These are phyloP conservation scores for Leccinum subtestaceum DNA, from an alignment of 768 basidiomycete genomes.

Conservation along the genomic window DNA sequence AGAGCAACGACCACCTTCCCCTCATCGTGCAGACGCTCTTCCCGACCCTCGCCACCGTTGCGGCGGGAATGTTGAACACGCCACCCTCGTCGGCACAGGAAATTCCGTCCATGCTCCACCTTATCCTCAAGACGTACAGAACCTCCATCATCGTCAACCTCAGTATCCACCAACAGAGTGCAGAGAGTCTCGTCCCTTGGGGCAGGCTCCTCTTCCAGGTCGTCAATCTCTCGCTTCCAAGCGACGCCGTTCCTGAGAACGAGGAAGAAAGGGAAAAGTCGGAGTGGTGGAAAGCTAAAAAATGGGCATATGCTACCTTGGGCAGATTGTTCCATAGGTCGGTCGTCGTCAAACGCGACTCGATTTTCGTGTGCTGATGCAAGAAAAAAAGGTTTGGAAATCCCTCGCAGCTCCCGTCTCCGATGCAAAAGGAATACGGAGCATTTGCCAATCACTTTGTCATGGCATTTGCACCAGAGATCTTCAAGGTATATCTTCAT, in stretches of 20 bases:
- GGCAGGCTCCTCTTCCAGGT: constrained; percentile 78
- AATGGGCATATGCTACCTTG: constrained; percentile 86
- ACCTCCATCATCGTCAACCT: constrained; percentile 76
- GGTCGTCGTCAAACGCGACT: not conserved
- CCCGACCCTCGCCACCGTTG: constrained; percentile 75
- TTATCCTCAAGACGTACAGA: constrained; percentile 86
- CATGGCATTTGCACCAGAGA: constrained; percentile 78
- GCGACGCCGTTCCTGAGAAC: constrained; percentile 62
- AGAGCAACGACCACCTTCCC: constrained; percentile 57
- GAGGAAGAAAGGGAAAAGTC: constrained; percentile 72
- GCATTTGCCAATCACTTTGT: constrained; percentile 78
- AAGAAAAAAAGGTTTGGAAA: constrained; percentile 63
- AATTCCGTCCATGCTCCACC: constrained; percentile 79
- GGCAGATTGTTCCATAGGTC: constrained; percentile 77
- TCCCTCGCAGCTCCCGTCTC: constrained; percentile 78
- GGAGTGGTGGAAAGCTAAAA: constrained; percentile 92
- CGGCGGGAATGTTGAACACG: constrained; percentile 60
- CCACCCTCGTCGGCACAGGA: constrained; percentile 62
- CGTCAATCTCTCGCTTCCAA: constrained; percentile 68
- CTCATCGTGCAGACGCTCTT: constrained; percentile 61
- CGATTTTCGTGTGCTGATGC: constrained; percentile 6
- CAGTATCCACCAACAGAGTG: constrained; percentile 67
- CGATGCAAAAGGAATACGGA: constrained; percentile 66
- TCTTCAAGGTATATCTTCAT: constrained; percentile 74
- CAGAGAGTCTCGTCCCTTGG: constrained; percentile 83